phyloP scores from a whole-genome alignment of 2,329 filamentous ascomycete species.

The Pestalotiopsis sp. region DNA sequence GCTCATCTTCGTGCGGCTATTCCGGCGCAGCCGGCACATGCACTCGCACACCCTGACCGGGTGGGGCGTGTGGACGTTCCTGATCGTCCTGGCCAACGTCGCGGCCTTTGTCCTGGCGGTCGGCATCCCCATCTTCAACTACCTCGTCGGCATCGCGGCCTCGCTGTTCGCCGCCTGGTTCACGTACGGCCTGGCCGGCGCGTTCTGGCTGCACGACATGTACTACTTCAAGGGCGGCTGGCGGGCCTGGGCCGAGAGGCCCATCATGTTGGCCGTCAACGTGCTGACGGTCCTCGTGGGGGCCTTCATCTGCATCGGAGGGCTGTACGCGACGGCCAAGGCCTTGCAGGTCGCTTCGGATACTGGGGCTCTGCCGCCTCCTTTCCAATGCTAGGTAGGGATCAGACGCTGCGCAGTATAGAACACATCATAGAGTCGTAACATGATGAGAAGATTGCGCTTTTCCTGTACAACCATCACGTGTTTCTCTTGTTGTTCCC shows the following conservation, averaged over 20 bases:
- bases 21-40: conserved; percentile 44
- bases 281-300: conserved; percentile 43
- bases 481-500: too few species aligned
- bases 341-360: conserved; percentile 22
- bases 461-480: too few species aligned
- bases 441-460: not conserved
- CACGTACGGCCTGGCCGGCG: conserved; percentile 51
- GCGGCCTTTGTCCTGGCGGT: conserved; percentile 43
- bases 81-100: conserved; percentile 46
- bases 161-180: conserved; percentile 55
- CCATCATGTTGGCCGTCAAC: conserved; percentile 38
- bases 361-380: conserved; percentile 23
- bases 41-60: conserved; percentile 46
- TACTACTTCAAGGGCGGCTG: conserved; percentile 42
- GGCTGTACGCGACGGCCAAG: conserved; percentile 49
- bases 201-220: conserved; percentile 51
- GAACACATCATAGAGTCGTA: not conserved
- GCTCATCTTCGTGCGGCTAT: conserved; percentile 49
- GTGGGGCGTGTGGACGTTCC: conserved; percentile 45
- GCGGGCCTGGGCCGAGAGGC: conserved; percentile 36
- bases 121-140: conserved; percentile 54
- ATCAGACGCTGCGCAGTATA: not conserved
- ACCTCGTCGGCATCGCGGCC: conserved; percentile 50
- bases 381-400: conserved; percentile 25
- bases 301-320: conserved; percentile 48